Evolutionary conservation across 208 protist genomes (phyloP), one percentile per base, ranked within the genome.

Genomic region (Crithidia bombi): DNA sequence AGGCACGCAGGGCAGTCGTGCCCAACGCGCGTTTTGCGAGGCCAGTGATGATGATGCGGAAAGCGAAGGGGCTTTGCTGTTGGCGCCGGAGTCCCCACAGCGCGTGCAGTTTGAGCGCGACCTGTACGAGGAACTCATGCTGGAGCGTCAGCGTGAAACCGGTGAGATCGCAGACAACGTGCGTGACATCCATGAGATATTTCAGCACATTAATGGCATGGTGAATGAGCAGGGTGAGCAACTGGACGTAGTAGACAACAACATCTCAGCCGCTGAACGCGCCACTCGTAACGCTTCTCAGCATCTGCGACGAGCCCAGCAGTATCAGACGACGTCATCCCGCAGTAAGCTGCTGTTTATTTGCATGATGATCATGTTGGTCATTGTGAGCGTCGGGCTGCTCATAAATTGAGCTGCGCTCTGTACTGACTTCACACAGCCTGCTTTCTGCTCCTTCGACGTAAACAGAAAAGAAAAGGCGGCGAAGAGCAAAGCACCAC

Each of bases 161-260:
- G 59, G 79, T 15, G 92, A 96, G 70, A 91, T 96, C 32, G 89
- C 89, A 1, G 87, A 95, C 17, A 94, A 87, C 61, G 83, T 96
- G 11, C 78, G 75, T 9, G 89, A 96, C 71, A 93, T 96, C 28
- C 85, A 94, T 49, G 89, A 95, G 32, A 95, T 95, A 62, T 94
- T 95, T 33, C 69, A 85, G 28, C 89, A 96, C 65, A 94, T 96
- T 68, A 87, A 92, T 56, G 78, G 77, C 55, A 83, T 96, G 81
- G 81, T 94, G 25, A 78, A 82, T 23, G 87, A 95, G 57, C 92
- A 96, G 59, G 92, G 92, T 0, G 85, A 82, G 19, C 75, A 89
- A 41, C 75, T 96, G 21, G 85, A 95, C 7, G 36, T 80, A 1
- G 83, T 96, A 7, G 88, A 95, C 39, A 61, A 36, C 46, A 93